Percentiles rank a stretch among this genome's conserved stretches.
Evolutionary conservation across 1,284 basidiomycete genomes (phyloP).

Genomic region (Exobasidium cylindrosporum): DNA sequence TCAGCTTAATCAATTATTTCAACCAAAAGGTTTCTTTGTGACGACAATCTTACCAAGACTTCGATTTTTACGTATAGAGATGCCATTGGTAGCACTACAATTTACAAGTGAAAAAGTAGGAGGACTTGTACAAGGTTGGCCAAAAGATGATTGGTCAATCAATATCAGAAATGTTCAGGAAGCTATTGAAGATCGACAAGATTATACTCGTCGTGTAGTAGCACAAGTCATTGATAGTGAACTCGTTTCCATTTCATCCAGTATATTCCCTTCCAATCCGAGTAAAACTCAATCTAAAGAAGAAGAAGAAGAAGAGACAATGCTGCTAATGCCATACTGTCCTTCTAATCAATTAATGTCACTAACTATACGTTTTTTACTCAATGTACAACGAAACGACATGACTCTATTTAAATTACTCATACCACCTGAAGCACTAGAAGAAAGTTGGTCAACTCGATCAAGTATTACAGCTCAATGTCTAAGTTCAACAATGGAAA

Average conservation of each 20-base stretch:
- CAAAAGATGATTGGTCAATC: neutral
- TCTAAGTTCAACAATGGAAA: neutral
- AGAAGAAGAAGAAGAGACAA: neutral
- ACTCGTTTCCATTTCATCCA: neutral
- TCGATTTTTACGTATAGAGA: neutral
- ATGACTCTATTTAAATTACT: constrained; percentile 1
- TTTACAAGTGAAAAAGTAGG: neutral
- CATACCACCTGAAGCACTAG: neutral
- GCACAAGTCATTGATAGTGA: neutral
- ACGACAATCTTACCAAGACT: neutral
- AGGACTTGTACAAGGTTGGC: neutral
- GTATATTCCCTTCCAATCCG: neutral
- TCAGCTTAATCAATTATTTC: constrained; percentile 4
- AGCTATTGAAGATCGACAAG: neutral
- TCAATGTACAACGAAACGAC: constrained; percentile 7
- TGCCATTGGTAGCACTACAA: neutral
- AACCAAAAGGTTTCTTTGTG: neutral
- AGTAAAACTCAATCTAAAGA: too few species aligned
- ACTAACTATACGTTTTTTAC: neutral
- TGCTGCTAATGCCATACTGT: neutral
- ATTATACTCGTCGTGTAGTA: neutral
- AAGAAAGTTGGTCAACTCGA: constrained; percentile 2
- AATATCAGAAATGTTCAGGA: neutral
- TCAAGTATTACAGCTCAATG: neutral
- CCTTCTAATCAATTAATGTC: neutral